Evolutionary conservation across 228 moss, liverwort and hornwort species (phyloP), one percentile per base, ranked within the genome.

Genomic region (Sphagnum magellanicum): DNA sequence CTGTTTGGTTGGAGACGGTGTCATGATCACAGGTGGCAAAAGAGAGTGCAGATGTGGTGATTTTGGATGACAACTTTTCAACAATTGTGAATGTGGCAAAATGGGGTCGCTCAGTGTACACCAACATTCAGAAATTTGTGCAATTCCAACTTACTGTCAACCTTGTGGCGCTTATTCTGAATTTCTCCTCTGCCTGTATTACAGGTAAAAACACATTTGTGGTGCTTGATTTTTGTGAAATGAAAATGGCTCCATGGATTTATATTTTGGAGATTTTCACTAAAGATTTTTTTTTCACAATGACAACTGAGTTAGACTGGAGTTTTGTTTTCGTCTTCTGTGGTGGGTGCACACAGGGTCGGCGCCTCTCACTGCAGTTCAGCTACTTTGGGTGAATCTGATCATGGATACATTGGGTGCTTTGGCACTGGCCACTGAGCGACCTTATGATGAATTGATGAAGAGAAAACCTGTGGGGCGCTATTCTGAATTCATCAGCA

Each of bases 131-230:
- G 68, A 98, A 98, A 32, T 98, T 98, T 76, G 98, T 98, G 47
- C 98, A 98, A 74, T 98, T 98, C 66, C 98, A 98, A 75, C 79
- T 98, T 65, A 98, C 94, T 3, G 98, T 92, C 53, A 98, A 98
- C 68, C 68, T 98, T 50, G 98, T 98, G 67, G 98, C 98, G 48
- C 75, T 98, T 72, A 17, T 81, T 66, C 90, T 94, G 71, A 98
- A 98, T 75, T 98, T 98, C 65, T 75, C 75, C 53, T 98, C 98
- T 63, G 98, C 98, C 72, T 98, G 98, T 77, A 49, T 98, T 17
- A 98, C 98, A 69, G 98, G 98, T 94, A 32, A 32, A 32, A 32
- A 32, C 32, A 32, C 32, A 32, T 32, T 32, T 32, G 32, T 32
- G 32, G 32, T 32, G 32, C 32, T 32, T 32, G 32, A 32, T 32